Conservation (phyloP, 768 basidiomycete genomes). For the Mycena olivaceomarginata region DNA sequence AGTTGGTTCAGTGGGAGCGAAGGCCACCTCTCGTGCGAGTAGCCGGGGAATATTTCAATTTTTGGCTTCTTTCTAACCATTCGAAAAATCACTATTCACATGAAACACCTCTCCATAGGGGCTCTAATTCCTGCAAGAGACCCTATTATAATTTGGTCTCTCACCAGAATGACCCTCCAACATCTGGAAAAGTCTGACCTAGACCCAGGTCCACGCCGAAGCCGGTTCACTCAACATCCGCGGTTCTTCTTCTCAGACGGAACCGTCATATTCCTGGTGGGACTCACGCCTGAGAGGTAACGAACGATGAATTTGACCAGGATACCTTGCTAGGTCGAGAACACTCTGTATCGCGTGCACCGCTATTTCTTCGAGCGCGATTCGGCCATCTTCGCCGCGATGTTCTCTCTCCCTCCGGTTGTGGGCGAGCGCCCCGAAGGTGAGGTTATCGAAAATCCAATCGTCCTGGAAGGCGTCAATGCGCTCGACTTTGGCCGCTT, state of each 20-base stretch:
- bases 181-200: not conserved
- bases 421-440: conserved; percentile 49
- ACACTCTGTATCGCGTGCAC: conserved; percentile 56
- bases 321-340: conserved; percentile 54
- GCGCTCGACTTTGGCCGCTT: conserved; percentile 69
- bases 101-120: too few species aligned
- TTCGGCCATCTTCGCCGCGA: conserved; percentile 52
- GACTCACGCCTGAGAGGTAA: not conserved
- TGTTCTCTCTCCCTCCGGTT: conserved; percentile 47
- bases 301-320: not conserved
- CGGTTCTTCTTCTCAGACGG: conserved; percentile 52
- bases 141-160: too few species aligned
- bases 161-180: conserved; percentile 22
- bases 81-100: not conserved
- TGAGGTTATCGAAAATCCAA: conserved; percentile 55
- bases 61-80: not conserved
- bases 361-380: conserved; percentile 60
- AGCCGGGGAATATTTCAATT: too few species aligned
- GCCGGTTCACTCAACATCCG: conserved; percentile 40
- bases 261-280: conserved; percentile 49
- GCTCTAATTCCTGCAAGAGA: too few species aligned
- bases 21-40: too few species aligned
- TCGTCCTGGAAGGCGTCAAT: conserved; percentile 62
- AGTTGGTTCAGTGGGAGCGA: not conserved
- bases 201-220: conserved; percentile 9